A percentile compares a stretch with the other conserved stretches of the same genome.
phyloP scores from a whole-genome alignment of 768 basidiomycete species.

The Hygrocybe punicea region DNA sequence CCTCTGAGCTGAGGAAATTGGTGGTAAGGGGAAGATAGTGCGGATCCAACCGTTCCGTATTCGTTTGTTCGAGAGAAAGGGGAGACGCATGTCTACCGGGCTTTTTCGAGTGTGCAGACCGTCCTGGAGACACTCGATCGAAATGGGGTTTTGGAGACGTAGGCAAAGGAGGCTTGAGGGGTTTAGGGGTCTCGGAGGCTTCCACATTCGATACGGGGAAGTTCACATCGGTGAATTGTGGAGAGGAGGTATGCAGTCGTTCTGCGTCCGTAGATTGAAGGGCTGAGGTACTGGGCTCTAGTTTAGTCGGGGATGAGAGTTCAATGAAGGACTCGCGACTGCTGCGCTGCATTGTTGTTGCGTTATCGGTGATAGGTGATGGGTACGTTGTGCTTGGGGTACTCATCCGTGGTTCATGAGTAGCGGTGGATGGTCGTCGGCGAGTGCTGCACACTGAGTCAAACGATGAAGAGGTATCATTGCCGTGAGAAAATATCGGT shows the following conservation, averaged over 20 bases:
- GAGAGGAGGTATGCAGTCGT: slow-evolving; percentile 2
- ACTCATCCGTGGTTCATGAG: slow-evolving; percentile 39
- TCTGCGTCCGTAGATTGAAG: neutral
- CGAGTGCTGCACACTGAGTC: slow-evolving; percentile 10
- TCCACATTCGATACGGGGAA: slow-evolving; percentile 1
- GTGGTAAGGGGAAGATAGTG: slow-evolving; percentile 54
- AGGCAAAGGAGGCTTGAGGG: slow-evolving; percentile 45
- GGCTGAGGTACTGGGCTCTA: neutral
- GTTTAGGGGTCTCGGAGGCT: slow-evolving; percentile 20
- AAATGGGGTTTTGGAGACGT: slow-evolving; percentile 48
- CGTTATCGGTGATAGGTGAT: slow-evolving; percentile 21
- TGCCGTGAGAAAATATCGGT: slow-evolving; percentile 37
- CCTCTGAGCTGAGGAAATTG: slow-evolving; percentile 59
- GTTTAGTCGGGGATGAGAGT: slow-evolving; percentile 34
- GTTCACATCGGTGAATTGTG: slow-evolving; percentile 8
- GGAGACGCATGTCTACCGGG: slow-evolving; percentile 1
- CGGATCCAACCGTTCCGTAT: slow-evolving; percentile 10
- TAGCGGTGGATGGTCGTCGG: slow-evolving; percentile 30
- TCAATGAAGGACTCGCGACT: slow-evolving; percentile 44
- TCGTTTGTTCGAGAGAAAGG: slow-evolving; percentile 7
- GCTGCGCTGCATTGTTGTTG: neutral
- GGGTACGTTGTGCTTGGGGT: slow-evolving; percentile 44
- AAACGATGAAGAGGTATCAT: slow-evolving; percentile 27
- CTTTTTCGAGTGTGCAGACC: slow-evolving; percentile 7
- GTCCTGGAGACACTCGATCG: slow-evolving; percentile 29